Evolutionary conservation across 805 yeast genomes (phyloP).

Genomic region (Metschnikowia cerradonensis): DNA sequence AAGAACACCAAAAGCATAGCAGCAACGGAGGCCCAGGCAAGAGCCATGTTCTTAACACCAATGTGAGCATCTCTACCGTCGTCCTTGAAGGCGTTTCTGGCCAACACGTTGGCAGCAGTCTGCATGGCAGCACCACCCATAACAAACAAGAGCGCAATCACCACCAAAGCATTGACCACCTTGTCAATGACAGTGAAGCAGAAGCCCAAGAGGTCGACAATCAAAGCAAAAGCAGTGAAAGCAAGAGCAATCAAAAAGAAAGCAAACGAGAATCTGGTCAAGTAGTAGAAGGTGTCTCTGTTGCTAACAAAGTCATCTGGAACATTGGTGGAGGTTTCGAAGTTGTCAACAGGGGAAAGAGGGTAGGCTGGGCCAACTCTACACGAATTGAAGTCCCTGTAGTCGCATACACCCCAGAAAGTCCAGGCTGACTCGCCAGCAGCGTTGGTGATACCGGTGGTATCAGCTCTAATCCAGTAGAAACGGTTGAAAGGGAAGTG

Average conservation of each 20-base stretch:
- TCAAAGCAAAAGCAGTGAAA: slow-evolving; percentile 59
- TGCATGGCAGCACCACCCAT: slow-evolving; percentile 64
- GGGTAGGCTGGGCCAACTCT: slow-evolving; percentile 72
- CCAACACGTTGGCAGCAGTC: slow-evolving; percentile 78
- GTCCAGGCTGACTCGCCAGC: slow-evolving; percentile 69
- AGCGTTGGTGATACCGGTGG: slow-evolving; percentile 51
- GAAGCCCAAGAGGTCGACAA: slow-evolving; percentile 51
- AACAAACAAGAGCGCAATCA: slow-evolving; percentile 50
- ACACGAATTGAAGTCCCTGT: slow-evolving; percentile 50
- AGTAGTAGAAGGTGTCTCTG: slow-evolving; percentile 57
- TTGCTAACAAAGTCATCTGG: slow-evolving; percentile 51
- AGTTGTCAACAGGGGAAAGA: slow-evolving; percentile 76
- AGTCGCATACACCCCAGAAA: slow-evolving; percentile 66
- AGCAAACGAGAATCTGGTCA: slow-evolving; percentile 64
- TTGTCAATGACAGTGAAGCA: slow-evolving; percentile 54
- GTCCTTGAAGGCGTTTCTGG: slow-evolving; percentile 60
- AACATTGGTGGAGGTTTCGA: slow-evolving; percentile 47
- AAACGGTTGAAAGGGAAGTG: slow-evolving; percentile 43
- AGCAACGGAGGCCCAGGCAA: slow-evolving; percentile 69
- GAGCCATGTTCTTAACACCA: slow-evolving; percentile 57
- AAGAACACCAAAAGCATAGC: slow-evolving; percentile 47
- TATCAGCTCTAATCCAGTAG: slow-evolving; percentile 79
- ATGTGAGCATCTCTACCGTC: slow-evolving; percentile 43
- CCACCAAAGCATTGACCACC: slow-evolving; percentile 48
- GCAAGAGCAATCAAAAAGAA: slow-evolving; percentile 56